Evolutionary conservation across 1,139 yeast species (phyloP), one percentile per base, ranked within the genome.

Genomic region (Kodamaea plutei): DNA sequence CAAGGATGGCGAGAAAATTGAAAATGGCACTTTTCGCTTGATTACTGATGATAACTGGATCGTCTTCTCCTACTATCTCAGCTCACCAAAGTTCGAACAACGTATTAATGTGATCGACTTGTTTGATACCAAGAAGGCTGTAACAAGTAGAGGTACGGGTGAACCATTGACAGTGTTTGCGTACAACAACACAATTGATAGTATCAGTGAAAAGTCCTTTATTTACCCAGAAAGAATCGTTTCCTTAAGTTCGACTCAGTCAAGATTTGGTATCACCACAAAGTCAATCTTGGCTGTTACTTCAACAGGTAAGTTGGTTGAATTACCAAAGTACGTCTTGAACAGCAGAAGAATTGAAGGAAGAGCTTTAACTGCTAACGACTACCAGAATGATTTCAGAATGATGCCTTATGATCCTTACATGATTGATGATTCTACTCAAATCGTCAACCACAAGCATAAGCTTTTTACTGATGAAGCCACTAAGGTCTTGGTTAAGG

Each of bases 31-130:
- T 1, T 47, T 85, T 12, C 64, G 69, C 16, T 48, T 85, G 22
- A 64, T 78, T 1, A 71, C 78, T 54, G 93, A 89, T 34, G 97
- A 91, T 50, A 79, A 88, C 54, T 89, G 94, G 87, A 61, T 87
- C 9, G 69, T 84, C 4, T 83, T 84, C 52, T 64, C 91, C 0
- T 84, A 74, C 50, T 74, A 69, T 51, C 64, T 77, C 30, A 52
- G 54, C 2, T 54, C 54, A 3, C 83, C 83, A 9, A 25, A 22
- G 21, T 53, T 61, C 17, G 76, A 78, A 33, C 76, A 79, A 37
- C 72, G 81, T 44, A 52, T 91, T 10, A 76, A 71, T 12, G 88
- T 84, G 1, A 63, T 87, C 50, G 97, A 91, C 52, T 56, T 91
- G 29, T 91, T 78, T 56, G 94, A 84, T 50, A 73, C 84, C 1